Evolutionary conservation across 306 rosid genomes (phyloP), one percentile per base, ranked within the genome.

Genomic region (Cucurbita moschata): DNA sequence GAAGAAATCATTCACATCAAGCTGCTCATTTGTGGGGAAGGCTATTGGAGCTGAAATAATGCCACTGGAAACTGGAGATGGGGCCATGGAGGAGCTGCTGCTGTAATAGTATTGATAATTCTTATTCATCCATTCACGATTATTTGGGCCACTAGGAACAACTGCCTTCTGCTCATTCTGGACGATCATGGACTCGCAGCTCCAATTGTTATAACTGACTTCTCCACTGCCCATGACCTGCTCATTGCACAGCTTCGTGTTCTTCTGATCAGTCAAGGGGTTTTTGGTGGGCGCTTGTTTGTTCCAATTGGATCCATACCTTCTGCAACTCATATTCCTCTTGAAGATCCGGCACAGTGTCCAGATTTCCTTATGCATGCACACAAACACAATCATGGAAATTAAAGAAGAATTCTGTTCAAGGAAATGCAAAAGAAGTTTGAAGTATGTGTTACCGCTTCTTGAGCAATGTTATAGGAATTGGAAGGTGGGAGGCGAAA

Each of bases 291-390:
- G 14, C 10, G 52, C 5, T 5, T 77, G 83, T 78, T 77, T 61
- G 46, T 8, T 89, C 85, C 88, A 72, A 10, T 87, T 96, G 13
- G 82, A 63, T 40, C 76, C 71, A 61, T 76, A 84, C 85, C 83
- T 91, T 74, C 75, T 89, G 15, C 83, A 80, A 40, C 90, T 70
- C 38, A 82, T 68, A 52, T 78, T 86, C 77, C 99, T 79, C 75
- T 87, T 86, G 84, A 94, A 91, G 73, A 94, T 91, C 81, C 95
- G 52, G 71, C 99, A 94, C 8, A 94, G 72, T 14, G 99, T 94
- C 99, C 99, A 94, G 50, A 94, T 89, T 83, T 94, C 99, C 99
- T 94, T 44, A n/a, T 39, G 6, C 9, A 68, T 49, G 9, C 73
- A 10, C 15, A n/a, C 50, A 72, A 35, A 14, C 16, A 18, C 40